Conservation (phyloP, 2,329 filamentous ascomycete species). For the Xylaria hypoxylon region DNA sequence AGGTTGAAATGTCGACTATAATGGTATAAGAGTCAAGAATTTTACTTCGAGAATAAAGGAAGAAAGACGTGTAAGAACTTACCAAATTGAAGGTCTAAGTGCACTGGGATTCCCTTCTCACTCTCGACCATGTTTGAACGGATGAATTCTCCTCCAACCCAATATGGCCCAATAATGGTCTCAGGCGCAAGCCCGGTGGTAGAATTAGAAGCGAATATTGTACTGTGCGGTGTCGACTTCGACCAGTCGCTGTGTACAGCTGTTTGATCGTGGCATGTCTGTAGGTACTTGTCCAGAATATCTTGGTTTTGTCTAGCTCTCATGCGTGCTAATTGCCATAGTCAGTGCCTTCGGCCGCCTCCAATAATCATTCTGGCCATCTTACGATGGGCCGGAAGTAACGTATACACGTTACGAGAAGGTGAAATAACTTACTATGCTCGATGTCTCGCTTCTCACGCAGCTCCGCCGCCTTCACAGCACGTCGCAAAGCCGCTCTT, state of each 20-base stretch:
- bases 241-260: conserved; percentile 38
- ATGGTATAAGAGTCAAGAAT: neutral
- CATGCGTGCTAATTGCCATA: conserved; percentile 38
- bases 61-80: neutral
- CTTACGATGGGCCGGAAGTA: neutral
- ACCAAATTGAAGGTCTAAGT: conserved; percentile 53
- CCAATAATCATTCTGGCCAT: too few relatives aligned
- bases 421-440: conserved; percentile 34
- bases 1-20: conserved; percentile 50
- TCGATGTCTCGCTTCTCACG: conserved; percentile 50
- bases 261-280: conserved; percentile 41
- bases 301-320: conserved; percentile 40
- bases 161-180: conserved; percentile 44
- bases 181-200: conserved; percentile 42
- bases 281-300: conserved; percentile 38
- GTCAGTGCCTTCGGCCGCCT: conserved; percentile 4
- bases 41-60: neutral
- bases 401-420: neutral
- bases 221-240: conserved; percentile 36
- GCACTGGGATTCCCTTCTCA: conserved; percentile 51
- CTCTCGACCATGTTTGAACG: conserved; percentile 52
- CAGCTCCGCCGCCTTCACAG: conserved; percentile 50
- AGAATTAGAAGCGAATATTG: conserved; percentile 43
- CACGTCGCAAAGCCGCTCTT: conserved; percentile 52
- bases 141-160: conserved; percentile 51